Evolutionary conservation across 23 red algal genomes (phyloP).

Genomic region (Cyanidiococcus yangmingshanensis): DNA sequence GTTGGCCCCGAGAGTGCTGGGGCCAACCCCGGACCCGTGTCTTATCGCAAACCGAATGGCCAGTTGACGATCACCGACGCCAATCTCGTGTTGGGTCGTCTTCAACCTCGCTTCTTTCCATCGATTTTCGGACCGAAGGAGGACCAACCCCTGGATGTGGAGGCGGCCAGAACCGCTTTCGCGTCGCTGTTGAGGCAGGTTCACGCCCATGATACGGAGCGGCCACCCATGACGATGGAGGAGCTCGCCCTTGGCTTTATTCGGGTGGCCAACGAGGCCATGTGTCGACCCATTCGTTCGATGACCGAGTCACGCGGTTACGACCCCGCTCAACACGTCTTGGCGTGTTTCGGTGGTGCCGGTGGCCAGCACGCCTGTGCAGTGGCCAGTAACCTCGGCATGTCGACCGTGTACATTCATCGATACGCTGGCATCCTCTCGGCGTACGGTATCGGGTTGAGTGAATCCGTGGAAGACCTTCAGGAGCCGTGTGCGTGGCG

Average conservation of each 20-base stretch:
- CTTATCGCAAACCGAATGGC: conserved; percentile 66
- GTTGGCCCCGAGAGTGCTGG: conserved; percentile 92
- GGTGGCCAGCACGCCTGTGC: conserved; percentile 97
- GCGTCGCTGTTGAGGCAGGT: conserved; percentile 35
- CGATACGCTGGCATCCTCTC: conserved; percentile 87
- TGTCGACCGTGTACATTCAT: conserved; percentile 74
- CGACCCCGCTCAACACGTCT: conserved; percentile 64
- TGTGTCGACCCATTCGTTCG: conserved; percentile 96
- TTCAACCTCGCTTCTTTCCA: conserved; percentile 73
- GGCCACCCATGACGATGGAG: conserved; percentile 33
- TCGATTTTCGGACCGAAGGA: conserved; percentile 77
- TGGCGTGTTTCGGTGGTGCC: conserved; percentile 93
- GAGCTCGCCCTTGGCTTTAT: conserved; percentile 88
- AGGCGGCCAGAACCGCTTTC: conserved; percentile 56
- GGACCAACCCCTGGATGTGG: conserved; percentile 66
- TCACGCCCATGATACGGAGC: conserved; percentile 25
- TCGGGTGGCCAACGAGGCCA: conserved; percentile 86
- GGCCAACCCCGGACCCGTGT: conserved; percentile 87
- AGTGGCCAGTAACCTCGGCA: conserved; percentile 58
- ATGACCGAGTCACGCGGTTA: conserved; percentile 70
- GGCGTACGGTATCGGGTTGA: conserved; percentile 87
- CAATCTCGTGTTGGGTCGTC: conserved; percentile 80
- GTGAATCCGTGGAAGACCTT: conserved; percentile 78
- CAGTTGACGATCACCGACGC: conserved; percentile 85
- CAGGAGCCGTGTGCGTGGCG: conserved; percentile 44